A percentile compares a stretch with the other conserved stretches of the same genome.
Conservation (phyloP, 2,329 filamentous ascomycete species). For the Alternaria conjuncta region DNA sequence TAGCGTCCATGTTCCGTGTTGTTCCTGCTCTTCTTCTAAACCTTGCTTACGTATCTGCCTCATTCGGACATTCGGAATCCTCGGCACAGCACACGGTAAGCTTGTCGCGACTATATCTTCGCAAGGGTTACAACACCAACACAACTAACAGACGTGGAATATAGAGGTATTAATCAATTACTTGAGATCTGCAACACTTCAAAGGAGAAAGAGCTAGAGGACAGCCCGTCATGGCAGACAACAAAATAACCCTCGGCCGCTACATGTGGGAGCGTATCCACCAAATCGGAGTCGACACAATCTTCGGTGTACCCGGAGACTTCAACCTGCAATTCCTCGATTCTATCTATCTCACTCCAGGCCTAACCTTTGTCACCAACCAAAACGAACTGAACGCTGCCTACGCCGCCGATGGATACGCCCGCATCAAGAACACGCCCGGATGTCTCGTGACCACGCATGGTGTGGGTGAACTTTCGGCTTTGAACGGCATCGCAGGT, state of each 20-base stretch:
- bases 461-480: slow-evolving; percentile 62
- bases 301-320: slow-evolving; percentile 55
- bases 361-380: slow-evolving; percentile 58
- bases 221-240: slow-evolving; percentile 3
- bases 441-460: slow-evolving; percentile 64
- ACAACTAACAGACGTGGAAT: background rate
- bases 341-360: slow-evolving; percentile 49
- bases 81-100: slow-evolving; percentile 1
- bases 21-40: background rate
- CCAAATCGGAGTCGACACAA: slow-evolving; percentile 50
- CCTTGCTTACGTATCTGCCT: background rate
- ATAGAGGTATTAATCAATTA: background rate
- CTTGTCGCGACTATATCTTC: background rate
- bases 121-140: background rate
- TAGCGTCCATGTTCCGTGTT: background rate
- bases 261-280: slow-evolving; percentile 54
- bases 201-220: background rate
- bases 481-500: slow-evolving; percentile 55
- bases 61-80: background rate
- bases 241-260: slow-evolving; percentile 49
- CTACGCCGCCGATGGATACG: slow-evolving; percentile 66
- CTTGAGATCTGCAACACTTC: background rate
- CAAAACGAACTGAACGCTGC: slow-evolving; percentile 65
- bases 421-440: slow-evolving; percentile 59
- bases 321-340: slow-evolving; percentile 57